Evolutionary conservation across 176 grass and related monocot species (phyloP).

Genomic region (Zoysia japonica): DNA sequence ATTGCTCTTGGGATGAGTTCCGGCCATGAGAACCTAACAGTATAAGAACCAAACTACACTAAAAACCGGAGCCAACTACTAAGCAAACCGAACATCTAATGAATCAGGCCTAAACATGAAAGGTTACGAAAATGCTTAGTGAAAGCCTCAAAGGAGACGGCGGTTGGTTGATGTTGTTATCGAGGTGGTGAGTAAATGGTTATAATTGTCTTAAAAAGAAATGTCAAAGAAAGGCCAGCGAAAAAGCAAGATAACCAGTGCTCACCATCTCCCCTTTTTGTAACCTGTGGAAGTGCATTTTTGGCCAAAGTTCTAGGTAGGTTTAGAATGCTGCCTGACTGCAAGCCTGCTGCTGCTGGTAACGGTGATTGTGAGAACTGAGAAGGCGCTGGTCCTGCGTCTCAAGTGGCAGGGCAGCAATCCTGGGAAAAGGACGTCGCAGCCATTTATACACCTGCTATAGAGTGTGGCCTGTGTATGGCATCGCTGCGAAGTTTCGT

Average conservation of each 20-base stretch:
- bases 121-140: conserved; percentile 33
- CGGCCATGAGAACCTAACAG: conserved; percentile 32
- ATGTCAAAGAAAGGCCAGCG: not conserved
- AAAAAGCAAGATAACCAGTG: not conserved
- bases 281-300: conserved; percentile 35
- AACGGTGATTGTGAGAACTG: not conserved
- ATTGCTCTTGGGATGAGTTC: conserved; percentile 11
- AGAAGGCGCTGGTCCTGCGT: not conserved
- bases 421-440: not conserved
- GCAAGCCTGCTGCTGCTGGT: not conserved
- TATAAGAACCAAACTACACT: not conserved
- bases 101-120: conserved; percentile 13
- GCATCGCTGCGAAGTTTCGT: not conserved
- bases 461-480: not conserved
- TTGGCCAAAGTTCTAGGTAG: conserved; percentile 10
- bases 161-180: not conserved
- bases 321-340: not conserved
- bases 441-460: not conserved
- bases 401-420: not conserved
- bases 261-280: conserved; percentile 20
- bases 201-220: not conserved
- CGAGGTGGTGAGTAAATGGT: conserved; percentile 14
- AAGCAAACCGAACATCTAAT: conserved; percentile 16
- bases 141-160: conserved; percentile 18
- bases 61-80: conserved; percentile 24